Conservation (phyloP, 495 filamentous ascomycete genomes). For the Tuber borchii region DNA sequence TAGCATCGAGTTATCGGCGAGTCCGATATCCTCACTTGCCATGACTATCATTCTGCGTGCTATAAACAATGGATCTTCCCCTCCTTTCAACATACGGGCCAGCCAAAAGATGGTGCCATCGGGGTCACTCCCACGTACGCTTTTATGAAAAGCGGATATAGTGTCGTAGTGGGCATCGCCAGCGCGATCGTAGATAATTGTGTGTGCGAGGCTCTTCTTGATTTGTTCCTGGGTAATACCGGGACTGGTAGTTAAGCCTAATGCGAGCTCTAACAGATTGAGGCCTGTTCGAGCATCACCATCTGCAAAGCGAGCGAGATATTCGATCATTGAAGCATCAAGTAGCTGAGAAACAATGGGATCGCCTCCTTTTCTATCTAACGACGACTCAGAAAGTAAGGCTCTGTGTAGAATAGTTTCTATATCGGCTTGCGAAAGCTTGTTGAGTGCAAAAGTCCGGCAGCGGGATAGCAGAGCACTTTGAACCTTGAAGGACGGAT, state of each 20-base stretch:
- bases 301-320: conserved; percentile 78
- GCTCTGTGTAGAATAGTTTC: conserved; percentile 67
- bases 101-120: conserved; percentile 91
- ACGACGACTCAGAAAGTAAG: conserved; percentile 55
- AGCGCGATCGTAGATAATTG: conserved; percentile 85
- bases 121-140: conserved; percentile 75
- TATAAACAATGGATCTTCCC: conserved; percentile 89
- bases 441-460: conserved; percentile 76
- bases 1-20: conserved; percentile 82
- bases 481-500: conserved; percentile 91
- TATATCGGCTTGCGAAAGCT: conserved; percentile 65
- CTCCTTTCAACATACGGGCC: conserved; percentile 89
- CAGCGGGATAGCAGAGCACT: conserved; percentile 81
- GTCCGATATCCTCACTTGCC: conserved; percentile 51
- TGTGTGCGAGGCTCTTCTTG: conserved; percentile 75
- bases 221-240: conserved; percentile 58
- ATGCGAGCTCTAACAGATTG: conserved; percentile 82
- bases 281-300: conserved; percentile 89
- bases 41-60: conserved; percentile 79
- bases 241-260: conserved; percentile 50
- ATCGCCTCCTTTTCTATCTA: conserved; percentile 20
- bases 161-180: conserved; percentile 95
- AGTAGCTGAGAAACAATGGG: conserved; percentile 54
- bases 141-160: conserved; percentile 96
- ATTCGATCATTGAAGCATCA: conserved; percentile 67